Evolutionary conservation across 129 eudicot genomes (phyloP).

Genomic region (Centella asiatica): DNA sequence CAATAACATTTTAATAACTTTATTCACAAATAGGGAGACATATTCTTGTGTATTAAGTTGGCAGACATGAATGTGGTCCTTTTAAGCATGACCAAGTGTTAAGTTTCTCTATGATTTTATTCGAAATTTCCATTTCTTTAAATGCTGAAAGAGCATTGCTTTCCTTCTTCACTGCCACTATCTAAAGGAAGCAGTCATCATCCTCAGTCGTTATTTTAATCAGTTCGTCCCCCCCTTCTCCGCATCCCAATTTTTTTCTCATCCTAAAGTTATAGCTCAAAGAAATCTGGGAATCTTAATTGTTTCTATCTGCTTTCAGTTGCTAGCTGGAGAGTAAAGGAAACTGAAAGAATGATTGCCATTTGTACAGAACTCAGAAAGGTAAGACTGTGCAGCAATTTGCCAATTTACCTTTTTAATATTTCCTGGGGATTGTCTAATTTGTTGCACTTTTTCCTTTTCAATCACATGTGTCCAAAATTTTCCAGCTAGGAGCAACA

Average conservation of each 20-base stretch:
- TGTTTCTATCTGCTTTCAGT: conserved; percentile 38
- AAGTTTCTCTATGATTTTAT: not conserved
- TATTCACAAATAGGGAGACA: too few relatives aligned
- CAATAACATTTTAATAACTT: too few relatives aligned
- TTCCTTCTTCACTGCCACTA: not conserved
- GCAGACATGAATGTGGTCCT: not conserved
- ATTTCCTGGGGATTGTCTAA: not conserved
- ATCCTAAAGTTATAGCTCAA: not conserved
- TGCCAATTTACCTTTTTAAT: not conserved
- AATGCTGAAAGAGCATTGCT: not conserved
- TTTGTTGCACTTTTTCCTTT: not conserved
- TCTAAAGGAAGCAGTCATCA: not conserved
- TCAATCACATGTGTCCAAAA: not conserved
- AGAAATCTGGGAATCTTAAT: conserved; percentile 2
- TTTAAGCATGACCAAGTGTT: not conserved
- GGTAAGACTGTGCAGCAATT: conserved; percentile 29
- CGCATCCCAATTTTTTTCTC: not conserved
- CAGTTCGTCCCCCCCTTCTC: too few relatives aligned
- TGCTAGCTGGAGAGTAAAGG: conserved; percentile 99
- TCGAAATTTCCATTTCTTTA: not conserved
- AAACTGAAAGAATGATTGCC: conserved; percentile 97
- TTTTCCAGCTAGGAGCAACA: conserved; percentile 82
- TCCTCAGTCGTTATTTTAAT: too few relatives aligned
- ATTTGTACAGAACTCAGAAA: conserved; percentile 95
- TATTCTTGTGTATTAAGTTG: too few relatives aligned